A percentile compares a stretch with the other conserved stretches of the same genome.
These are phyloP conservation scores for Aaosphaeria pasadenensis DNA, from an alignment of 2,329 filamentous ascomycete species.

Conservation along the genomic window DNA sequence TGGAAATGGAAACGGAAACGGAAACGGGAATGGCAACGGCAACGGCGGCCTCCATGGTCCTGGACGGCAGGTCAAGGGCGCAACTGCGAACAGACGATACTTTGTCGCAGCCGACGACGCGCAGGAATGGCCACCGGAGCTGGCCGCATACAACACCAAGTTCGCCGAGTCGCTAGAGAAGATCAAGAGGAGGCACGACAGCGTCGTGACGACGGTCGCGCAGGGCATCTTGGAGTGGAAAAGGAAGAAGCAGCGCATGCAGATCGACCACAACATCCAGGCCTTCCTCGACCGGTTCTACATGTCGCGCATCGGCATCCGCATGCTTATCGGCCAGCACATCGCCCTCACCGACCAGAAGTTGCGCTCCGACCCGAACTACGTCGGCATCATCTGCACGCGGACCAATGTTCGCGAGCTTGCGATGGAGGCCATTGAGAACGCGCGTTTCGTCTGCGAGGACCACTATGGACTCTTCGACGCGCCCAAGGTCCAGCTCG, in stretches of 20 bases:
- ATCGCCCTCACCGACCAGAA: slow-evolving; percentile 94
- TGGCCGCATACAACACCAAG: slow-evolving; percentile 88
- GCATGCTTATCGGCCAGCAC: slow-evolving; percentile 98
- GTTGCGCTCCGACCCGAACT: slow-evolving; percentile 83
- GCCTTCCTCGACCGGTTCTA: slow-evolving; percentile 98
- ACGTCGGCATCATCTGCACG: slow-evolving; percentile 98
- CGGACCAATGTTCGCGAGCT: slow-evolving; percentile 96
- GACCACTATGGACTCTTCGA: slow-evolving; percentile 98
- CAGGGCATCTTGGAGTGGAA: slow-evolving; percentile 99
- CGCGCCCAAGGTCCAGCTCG: slow-evolving; percentile 91
- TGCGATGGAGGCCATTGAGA: slow-evolving; percentile 95
- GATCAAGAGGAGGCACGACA: slow-evolving; percentile 94
- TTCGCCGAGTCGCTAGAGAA: slow-evolving; percentile 86
- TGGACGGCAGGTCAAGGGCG: slow-evolving; percentile 47
- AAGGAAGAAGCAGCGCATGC: slow-evolving; percentile 91
- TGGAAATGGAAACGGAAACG: background rate
- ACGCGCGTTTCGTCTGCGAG: slow-evolving; percentile 97
- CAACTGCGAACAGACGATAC: slow-evolving; percentile 63
- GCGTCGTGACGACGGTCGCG: slow-evolving; percentile 95
- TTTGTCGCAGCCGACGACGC: slow-evolving; percentile 89
- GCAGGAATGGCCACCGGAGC: slow-evolving; percentile 86
- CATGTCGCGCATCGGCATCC: slow-evolving; percentile 98
- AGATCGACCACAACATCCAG: slow-evolving; percentile 97
- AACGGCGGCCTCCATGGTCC: slow-evolving; percentile 48
- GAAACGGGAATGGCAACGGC: slow-evolving; percentile 11